Percentiles rank a stretch among this genome's conserved stretches.
phyloP scores from a whole-genome alignment of 345 rosid species.

The Noccaea caerulescens region DNA sequence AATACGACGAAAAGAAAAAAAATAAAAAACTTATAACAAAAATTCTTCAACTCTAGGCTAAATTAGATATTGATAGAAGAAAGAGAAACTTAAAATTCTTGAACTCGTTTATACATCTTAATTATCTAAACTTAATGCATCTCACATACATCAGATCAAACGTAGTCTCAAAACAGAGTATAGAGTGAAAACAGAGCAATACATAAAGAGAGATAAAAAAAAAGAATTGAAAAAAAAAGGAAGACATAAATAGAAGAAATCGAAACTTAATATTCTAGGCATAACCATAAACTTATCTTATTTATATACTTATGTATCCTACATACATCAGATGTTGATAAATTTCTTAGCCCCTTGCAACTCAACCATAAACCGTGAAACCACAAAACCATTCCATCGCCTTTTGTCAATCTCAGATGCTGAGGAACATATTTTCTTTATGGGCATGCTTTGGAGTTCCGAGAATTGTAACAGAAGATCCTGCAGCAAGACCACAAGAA shows the following conservation, averaged over 20 bases:
- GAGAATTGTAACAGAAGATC: constrained; percentile 88
- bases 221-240: no score
- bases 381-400: constrained; percentile 63
- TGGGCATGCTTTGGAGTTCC: constrained; percentile 91
- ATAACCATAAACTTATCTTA: not conserved
- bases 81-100: no score
- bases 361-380: constrained; percentile 96
- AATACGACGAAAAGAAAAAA: no score
- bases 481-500: constrained; percentile 84
- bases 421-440: constrained; percentile 76
- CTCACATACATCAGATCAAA: no score
- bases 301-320: not conserved
- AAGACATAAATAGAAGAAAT: not conserved
- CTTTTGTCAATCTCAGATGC: constrained; percentile 55
- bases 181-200: not conserved
- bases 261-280: not conserved
- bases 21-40: no score
- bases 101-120: no score
- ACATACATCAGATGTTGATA: no score
- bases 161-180: no score
- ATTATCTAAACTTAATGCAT: no score
- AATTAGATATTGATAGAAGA: no score
- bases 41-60: no score
- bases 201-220: no score
- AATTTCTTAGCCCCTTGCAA: constrained; percentile 58